Percentiles rank a stretch among this genome's conserved stretches.
phyloP scores from a whole-genome alignment of 106 monocot species.

The Narthecium ossifragum region DNA sequence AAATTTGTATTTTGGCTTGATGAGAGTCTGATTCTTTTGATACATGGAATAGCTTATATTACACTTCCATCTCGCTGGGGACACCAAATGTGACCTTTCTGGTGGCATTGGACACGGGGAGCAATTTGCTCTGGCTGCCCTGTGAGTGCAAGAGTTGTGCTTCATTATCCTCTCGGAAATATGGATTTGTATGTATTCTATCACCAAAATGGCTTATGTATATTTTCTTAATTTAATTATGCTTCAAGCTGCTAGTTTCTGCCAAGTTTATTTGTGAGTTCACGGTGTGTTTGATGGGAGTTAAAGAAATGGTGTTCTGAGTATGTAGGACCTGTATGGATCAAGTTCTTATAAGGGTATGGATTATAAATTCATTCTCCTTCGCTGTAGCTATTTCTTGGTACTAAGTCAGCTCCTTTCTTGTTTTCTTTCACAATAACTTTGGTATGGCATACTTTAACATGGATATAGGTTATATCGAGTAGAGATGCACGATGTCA shows the following conservation, averaged over 20 bases:
- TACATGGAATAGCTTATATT: constrained; percentile 48
- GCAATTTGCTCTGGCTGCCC: constrained; percentile 86
- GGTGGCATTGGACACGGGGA: constrained; percentile 89
- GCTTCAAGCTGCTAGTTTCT: not conserved
- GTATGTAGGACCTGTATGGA: too few relatives aligned
- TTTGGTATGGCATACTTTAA: too few relatives aligned
- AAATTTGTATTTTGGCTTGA: too few relatives aligned
- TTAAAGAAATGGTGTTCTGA: too few relatives aligned
- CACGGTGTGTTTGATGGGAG: not conserved
- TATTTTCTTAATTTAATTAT: not conserved
- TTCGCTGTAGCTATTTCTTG: too few relatives aligned
- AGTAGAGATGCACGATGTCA: too few relatives aligned
- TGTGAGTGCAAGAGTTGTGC: constrained; percentile 72
- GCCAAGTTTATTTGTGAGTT: not conserved
- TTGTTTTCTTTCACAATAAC: too few relatives aligned
- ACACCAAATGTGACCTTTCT: constrained; percentile 70
- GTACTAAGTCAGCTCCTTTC: too few relatives aligned
- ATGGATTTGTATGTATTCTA: constrained; percentile 33
- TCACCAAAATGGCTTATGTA: not conserved
- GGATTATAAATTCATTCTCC: too few relatives aligned
- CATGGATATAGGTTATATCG: too few relatives aligned
- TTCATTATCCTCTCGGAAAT: constrained; percentile 15
- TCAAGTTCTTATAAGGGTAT: too few relatives aligned
- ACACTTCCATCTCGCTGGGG: constrained; percentile 63
- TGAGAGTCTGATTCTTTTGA: too few relatives aligned